Evolutionary conservation across 129 eudicot genomes (phyloP).

Genomic region (Erigeron canadensis): DNA sequence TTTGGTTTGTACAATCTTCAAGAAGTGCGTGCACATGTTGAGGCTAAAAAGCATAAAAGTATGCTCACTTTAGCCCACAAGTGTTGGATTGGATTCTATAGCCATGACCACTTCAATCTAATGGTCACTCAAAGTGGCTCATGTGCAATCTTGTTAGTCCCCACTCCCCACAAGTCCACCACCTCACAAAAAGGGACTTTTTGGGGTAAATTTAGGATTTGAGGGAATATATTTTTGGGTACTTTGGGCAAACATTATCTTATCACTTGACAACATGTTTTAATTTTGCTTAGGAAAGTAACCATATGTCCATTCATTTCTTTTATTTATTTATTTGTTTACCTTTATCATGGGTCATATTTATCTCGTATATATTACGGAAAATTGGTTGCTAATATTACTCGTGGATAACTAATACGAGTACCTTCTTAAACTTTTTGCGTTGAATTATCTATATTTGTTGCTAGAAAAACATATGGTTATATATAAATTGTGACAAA

Average conservation of each 20-base stretch:
- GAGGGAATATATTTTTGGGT: constrained; percentile 31
- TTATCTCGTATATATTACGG: background rate
- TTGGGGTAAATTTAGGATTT: background rate
- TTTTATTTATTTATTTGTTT: background rate
- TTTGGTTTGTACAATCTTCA: constrained; percentile 2
- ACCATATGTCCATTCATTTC: background rate
- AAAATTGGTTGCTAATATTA: background rate
- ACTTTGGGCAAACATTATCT: constrained; percentile 17
- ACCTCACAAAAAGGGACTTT: constrained; percentile 19
- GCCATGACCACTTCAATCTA: constrained; percentile 27
- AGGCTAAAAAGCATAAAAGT: constrained; percentile 25
- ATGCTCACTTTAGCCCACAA: constrained; percentile 21
- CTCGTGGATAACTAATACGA: too few species aligned
- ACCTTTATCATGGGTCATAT: background rate
- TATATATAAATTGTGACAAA: too few species aligned
- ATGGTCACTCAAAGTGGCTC: constrained; percentile 20
- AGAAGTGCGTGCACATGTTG: constrained; percentile 30
- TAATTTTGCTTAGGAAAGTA: constrained; percentile 12
- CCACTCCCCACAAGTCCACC: constrained; percentile 27
- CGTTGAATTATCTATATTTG: too few species aligned
- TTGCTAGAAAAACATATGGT: too few species aligned
- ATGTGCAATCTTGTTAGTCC: constrained; percentile 28
- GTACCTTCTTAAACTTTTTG: too few species aligned
- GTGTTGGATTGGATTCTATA: constrained; percentile 10
- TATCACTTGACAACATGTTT: constrained; percentile 19